phyloP scores from a whole-genome alignment of 305 asterid species.

The Solanum chacoense region DNA sequence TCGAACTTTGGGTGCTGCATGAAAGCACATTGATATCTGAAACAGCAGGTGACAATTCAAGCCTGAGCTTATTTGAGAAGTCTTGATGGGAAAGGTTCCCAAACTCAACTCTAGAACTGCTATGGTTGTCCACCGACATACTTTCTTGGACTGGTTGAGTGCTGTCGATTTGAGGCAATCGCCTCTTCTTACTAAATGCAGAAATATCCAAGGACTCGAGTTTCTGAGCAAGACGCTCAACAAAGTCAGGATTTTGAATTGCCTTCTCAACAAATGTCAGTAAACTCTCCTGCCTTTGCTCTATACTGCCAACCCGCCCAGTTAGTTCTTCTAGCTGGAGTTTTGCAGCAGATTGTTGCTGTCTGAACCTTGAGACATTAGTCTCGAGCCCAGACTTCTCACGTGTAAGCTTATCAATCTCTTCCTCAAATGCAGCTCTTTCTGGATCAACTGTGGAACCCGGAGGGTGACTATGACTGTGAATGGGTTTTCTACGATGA shows the following conservation, averaged over 20 bases:
- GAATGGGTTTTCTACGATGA: constrained; percentile 89
- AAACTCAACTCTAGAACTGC: constrained; percentile 40
- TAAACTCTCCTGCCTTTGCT: constrained; percentile 63
- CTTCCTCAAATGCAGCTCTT: constrained; percentile 79
- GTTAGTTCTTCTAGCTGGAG: constrained; percentile 50
- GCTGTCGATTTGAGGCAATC: constrained; percentile 56
- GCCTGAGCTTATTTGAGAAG: constrained; percentile 58
- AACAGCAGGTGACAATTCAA: constrained; percentile 67
- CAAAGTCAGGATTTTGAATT: constrained; percentile 55
- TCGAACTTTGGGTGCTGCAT: constrained; percentile 75
- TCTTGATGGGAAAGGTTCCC: constrained; percentile 36
- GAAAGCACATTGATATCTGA: constrained; percentile 64
- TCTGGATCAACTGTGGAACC: constrained; percentile 59
- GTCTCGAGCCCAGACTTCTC: constrained; percentile 60
- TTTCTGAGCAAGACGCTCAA: constrained; percentile 55
- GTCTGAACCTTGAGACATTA: constrained; percentile 36
- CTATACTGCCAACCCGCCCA: constrained; percentile 43
- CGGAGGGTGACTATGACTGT: constrained; percentile 91
- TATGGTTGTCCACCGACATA: constrained; percentile 39
- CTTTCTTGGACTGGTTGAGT: constrained; percentile 36
- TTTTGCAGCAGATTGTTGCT: constrained; percentile 53
- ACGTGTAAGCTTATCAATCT: constrained; percentile 69
- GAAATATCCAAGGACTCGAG: constrained; percentile 79
- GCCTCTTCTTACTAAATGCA: constrained; percentile 71
- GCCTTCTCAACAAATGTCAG: constrained; percentile 49